Conservation (phyloP, 2,329 filamentous ascomycete species). For the Pezicula neosporulosa region DNA sequence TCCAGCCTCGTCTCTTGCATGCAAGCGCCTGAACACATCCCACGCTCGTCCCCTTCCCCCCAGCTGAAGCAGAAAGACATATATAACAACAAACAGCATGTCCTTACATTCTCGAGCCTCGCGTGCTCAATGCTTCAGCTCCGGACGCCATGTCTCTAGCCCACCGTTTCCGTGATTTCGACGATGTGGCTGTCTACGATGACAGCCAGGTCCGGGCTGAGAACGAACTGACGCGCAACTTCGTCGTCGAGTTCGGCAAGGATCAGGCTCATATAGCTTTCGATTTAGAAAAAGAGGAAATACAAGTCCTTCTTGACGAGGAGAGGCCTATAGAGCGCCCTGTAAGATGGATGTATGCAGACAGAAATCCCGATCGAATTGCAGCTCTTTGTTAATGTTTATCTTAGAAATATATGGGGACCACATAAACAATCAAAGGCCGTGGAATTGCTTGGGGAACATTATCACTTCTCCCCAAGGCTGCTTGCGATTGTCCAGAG, state of each 20-base stretch:
- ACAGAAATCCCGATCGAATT: not conserved
- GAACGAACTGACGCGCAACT: constrained; percentile 46
- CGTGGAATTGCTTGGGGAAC: constrained; percentile 51
- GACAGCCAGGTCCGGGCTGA: constrained; percentile 38
- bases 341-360: constrained; percentile 67
- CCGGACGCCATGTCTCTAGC: not conserved
- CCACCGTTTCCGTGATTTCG: constrained; percentile 40
- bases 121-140: not conserved
- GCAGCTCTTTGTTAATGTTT: constrained; percentile 5
- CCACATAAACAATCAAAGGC: constrained; percentile 56
- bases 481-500: constrained; percentile 61
- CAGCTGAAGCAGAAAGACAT: not conserved
- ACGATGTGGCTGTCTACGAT: constrained; percentile 43
- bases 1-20: constrained; percentile 3
- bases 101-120: not conserved
- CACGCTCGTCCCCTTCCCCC: too few relatives aligned
- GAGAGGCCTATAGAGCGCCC: constrained; percentile 34
- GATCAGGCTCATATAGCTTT: constrained; percentile 52
- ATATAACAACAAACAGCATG: not conserved
- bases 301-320: constrained; percentile 35
- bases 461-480: constrained; percentile 67
- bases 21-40: not conserved
- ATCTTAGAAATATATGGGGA: constrained; percentile 63
- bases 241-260: constrained; percentile 62
- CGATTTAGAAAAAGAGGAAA: constrained; percentile 42